Percentiles rank a stretch among this genome's conserved stretches.
These are phyloP conservation scores for Monosporozyma yasuniensis DNA, from an alignment of 805 yeast genomes.

Conservation along the genomic window DNA sequence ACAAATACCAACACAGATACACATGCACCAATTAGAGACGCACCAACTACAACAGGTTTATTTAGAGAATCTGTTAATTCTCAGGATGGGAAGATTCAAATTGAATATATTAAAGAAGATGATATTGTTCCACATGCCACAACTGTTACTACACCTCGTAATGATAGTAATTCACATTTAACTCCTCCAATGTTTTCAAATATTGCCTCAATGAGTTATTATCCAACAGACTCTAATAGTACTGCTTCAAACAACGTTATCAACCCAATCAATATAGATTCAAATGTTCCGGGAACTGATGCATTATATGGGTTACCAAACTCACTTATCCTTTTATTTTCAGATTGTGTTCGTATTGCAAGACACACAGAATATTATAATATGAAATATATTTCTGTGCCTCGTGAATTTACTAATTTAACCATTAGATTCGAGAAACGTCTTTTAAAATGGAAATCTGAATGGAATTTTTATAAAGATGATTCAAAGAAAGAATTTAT, in stretches of 20 bases:
- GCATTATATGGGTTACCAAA: conserved; percentile 80
- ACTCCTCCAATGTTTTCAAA: conserved; percentile 35
- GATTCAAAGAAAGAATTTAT: conserved; percentile 18
- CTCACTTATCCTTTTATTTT: conserved; percentile 61
- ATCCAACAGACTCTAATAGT: conserved; percentile 16
- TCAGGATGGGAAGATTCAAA: conserved; percentile 40
- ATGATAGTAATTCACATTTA: background rate
- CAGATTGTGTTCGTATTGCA: conserved; percentile 60
- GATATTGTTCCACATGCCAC: background rate
- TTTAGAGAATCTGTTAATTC: conserved; percentile 33
- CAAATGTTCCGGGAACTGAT: conserved; percentile 60
- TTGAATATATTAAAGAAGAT: conserved; percentile 30
- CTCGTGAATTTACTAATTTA: conserved; percentile 16
- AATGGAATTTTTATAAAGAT: conserved; percentile 53
- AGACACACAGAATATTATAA: conserved; percentile 49
- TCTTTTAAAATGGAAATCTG: conserved; percentile 58
- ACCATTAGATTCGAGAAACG: conserved; percentile 38
- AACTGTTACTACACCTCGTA: background rate
- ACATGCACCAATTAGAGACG: conserved; percentile 2
- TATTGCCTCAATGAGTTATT: conserved; percentile 33
- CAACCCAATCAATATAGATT: conserved; percentile 28
- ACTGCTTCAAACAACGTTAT: conserved; percentile 20
- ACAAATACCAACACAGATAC: conserved; percentile 5
- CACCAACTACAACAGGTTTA: conserved; percentile 7
- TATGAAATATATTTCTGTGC: conserved; percentile 15